Evolutionary conservation across 345 rosid species (phyloP), one percentile per base, ranked within the genome.

Genomic region (Raphanus sativus): DNA sequence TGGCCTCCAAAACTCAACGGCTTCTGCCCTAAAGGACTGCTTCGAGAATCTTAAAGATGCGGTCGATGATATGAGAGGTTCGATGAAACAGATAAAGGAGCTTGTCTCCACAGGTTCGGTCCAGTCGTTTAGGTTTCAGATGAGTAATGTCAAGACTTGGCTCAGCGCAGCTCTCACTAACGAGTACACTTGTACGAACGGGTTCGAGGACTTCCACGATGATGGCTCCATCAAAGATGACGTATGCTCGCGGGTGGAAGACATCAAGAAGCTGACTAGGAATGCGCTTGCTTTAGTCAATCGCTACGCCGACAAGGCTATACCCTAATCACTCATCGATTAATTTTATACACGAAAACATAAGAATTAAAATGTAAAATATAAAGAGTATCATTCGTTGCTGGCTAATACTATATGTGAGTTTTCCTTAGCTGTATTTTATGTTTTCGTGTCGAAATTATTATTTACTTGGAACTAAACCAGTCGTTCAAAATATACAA

Each of bases 61-160:
- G 4, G 88, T 84, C 9, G 94, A 88, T 4, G 93, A 90, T 75
- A 93, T 93, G 74, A 73, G 75, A 32, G 90, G 84, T 12, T 93
- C 98, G 61, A 74, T 90, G 59, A 89, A 84, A 79, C 90, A 90
- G 87, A 88, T 93, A 91, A 80, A 86, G 16, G 82, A 82, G 73
- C 50, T 81, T 52, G 40, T 9, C 76, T 80, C 32, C 71, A 75
- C 52, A 6, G 80, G 32, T 58, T 82, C 83, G 40, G 65, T 54
- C 65, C 82, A 84, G 67, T 77, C 85, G 16, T 88, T 90, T 65
- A 73, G 84, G 84, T 93, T 91, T 75, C 89, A 81, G 74, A 85
- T 93, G 89, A 87, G 93, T 26, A 93, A 93, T 74, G 96, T 93
- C 42, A 83, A 90, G 85, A 93, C 96, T 59, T 93, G 98, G 98